Conservation (phyloP, 2,329 filamentous ascomycete species). For the Magnaporthiopsis incrustans region DNA sequence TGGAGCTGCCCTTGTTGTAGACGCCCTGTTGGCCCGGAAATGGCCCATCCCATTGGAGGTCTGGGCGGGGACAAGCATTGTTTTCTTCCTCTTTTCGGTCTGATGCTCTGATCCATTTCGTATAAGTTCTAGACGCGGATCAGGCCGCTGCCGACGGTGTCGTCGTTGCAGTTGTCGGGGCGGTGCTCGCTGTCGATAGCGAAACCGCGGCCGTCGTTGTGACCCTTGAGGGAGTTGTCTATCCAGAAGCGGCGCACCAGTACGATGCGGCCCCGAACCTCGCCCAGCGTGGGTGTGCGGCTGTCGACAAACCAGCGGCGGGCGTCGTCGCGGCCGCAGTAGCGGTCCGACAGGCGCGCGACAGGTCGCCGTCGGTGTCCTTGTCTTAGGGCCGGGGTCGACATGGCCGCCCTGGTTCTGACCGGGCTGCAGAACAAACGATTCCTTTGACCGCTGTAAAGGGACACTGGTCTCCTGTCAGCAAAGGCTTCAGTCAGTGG, state of each 20-base stretch:
- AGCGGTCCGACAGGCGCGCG: slow-evolving; percentile 64
- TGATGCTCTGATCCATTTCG: slow-evolving; percentile 66
- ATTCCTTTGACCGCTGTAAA: no score
- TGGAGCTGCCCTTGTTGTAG: no score
- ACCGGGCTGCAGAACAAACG: no score
- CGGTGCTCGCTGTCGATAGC: slow-evolving; percentile 59
- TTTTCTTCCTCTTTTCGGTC: slow-evolving; percentile 73
- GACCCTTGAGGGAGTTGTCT: slow-evolving; percentile 42
- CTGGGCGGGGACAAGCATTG: slow-evolving; percentile 58
- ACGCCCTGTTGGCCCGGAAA: no score
- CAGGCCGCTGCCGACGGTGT: slow-evolving; percentile 58
- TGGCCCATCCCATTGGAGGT: no score
- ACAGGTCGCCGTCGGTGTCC: slow-evolving; percentile 71
- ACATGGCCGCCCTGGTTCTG: no score
- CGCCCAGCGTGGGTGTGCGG: slow-evolving; percentile 67
- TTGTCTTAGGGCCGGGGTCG: slow-evolving; percentile 22
- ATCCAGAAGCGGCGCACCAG: slow-evolving; percentile 74
- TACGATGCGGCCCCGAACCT: slow-evolving; percentile 74
- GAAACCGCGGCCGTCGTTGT: slow-evolving; percentile 44
- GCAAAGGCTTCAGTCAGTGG: no score
- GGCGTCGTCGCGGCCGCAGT: slow-evolving; percentile 45
- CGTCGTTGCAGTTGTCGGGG: slow-evolving; percentile 84
- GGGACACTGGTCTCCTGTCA: no score
- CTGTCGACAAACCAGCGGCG: slow-evolving; percentile 69
- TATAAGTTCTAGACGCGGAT: slow-evolving; percentile 93